Base-by-base conservation (phyloP, 352 stramenopile genomes). In the Globisporangium viniferum region DNA sequence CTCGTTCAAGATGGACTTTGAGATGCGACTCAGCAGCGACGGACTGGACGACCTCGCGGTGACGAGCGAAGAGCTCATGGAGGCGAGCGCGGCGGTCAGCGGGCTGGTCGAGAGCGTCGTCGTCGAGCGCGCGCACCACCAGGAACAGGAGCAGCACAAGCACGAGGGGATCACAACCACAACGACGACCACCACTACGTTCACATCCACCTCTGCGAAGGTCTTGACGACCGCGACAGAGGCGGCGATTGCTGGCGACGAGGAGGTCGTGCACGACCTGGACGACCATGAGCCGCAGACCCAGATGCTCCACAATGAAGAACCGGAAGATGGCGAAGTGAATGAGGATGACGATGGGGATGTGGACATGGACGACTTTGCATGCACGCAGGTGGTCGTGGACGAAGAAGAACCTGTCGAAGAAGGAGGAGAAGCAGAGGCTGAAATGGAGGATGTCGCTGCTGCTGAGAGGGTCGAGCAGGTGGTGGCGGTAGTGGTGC, bases 311-410 rank as follows among this genome's bases (percentile, higher is more conserved):
- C 39, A 69, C 12, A 22, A 60, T 20, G 62, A 69, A 12, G 41
- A 65, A 8, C 8, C 44, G 18, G 58, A 60, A n/a, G 29, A 46
- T 15, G 61, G 67, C 39, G 71, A 78, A 7, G 59, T 20, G 5
- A 80, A 80, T 3, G 75, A 79, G 3, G 71, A 82, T 41, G 20
- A 72, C 59, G 51, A 59, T 18, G 41, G 44, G n/a, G 20, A 66
- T 48, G 53, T 70, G 49, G 44, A 57, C 5, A 71, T 67, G 66
- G 51, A 59, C 9, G 36, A 33, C 24, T 57, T 54, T 29, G 14
- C 41, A 12, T 31, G 31, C 51, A 73, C 67, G 20, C 67, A 71
- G 22, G 33, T 73, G 31, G 33, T 71, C 31, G 53, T 66, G 39
- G 41, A 72, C 9, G 54, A 69, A 7, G 64, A 33, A 24, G 53